Percentiles rank a stretch among this genome's conserved stretches.
These are phyloP conservation scores for Tulasnella sp. DNA, from an alignment of 768 basidiomycete genomes.

Conservation along the genomic window DNA sequence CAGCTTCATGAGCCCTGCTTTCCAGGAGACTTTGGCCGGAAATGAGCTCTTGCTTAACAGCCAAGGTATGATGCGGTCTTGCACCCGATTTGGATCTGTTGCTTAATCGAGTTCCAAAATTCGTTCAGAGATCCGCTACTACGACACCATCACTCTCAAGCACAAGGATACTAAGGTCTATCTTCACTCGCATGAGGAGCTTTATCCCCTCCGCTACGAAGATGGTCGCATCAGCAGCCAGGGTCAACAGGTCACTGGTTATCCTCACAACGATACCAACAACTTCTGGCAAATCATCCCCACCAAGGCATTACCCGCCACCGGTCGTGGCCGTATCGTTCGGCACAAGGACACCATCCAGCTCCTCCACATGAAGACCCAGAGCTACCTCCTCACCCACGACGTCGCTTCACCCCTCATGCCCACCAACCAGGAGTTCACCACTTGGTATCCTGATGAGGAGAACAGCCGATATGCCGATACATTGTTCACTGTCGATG, in stretches of 20 bases:
- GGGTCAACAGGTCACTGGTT: constrained; percentile 97
- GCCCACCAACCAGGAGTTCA: constrained; percentile 98
- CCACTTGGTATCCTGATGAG: constrained; percentile 67
- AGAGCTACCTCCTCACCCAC: constrained; percentile 78
- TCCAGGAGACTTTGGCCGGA: constrained; percentile 89
- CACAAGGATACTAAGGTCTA: constrained; percentile 92
- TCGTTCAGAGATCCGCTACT: constrained; percentile 83
- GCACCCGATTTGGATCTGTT: constrained; percentile 1
- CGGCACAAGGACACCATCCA: constrained; percentile 83
- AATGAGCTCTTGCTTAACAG: constrained; percentile 88
- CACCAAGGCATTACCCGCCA: constrained; percentile 88
- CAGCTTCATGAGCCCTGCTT: constrained; percentile 92
- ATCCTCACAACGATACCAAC: constrained; percentile 87
- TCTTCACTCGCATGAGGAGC: constrained; percentile 85
- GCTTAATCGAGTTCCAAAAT: neutral
- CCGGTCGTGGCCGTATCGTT: constrained; percentile 84
- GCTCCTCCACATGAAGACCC: constrained; percentile 75
- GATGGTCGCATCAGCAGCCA: constrained; percentile 93
- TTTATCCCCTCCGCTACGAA: constrained; percentile 86
- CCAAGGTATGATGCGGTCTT: constrained; percentile 49
- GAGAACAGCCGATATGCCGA: constrained; percentile 73
- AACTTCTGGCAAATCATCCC: constrained; percentile 94
- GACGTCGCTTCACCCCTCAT: constrained; percentile 95
- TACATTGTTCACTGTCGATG: constrained; percentile 69
- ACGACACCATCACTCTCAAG: constrained; percentile 72